Evolutionary conservation across 192 early-diverging fungal genomes (phyloP), one percentile per base, ranked within the genome.

Genomic region (Pecoramyces ruminantium): DNA sequence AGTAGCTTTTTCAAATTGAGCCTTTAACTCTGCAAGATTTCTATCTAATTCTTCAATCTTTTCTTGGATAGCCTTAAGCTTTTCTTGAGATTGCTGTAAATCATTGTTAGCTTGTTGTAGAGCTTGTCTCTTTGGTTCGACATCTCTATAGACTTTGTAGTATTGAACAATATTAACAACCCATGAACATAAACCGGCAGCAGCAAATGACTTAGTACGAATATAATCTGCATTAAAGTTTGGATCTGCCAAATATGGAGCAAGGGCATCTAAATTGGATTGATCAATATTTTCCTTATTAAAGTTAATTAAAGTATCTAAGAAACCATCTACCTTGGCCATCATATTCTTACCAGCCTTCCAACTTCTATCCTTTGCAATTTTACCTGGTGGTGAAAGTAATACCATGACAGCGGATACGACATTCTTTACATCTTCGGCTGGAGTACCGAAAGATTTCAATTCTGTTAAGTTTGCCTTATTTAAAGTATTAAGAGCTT

Each of bases 331-430:
- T 21, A 92, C 90, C 82, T 92, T 92, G 18, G 90, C 90, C 90
- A 92, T 92, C 89, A 92, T 92, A 79, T 89, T 90, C 80, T 92
- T 92, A 29, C 83, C 84, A 2, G 90, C 90, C 83, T 92, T 92
- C 90, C 90, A 92, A 77, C 85, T 88, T 34, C 90, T 79, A 79
- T 92, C 89, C 81, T 92, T 92, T 17, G 90, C 85, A 83, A 92
- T 92, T 80, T 92, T 92, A 40, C 90, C 90, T 15, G 88, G 83
- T 16, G 90, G 89, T 81, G 87, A 86, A 15, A 92, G 84, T 38
- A 92, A 80, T 15, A 92, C 89, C 90, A 91, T 91, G 80, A 91
- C 89, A 80, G 90, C 90, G 2, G 89, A 84, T 2, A 84, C 86
- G 3, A 85, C 85, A 81, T 89, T 88, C 29, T 87, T 86, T 42